These are phyloP conservation scores for Fusarium bactridioides DNA, from an alignment of 2,329 filamentous ascomycete genomes.

Conservation along the genomic window DNA sequence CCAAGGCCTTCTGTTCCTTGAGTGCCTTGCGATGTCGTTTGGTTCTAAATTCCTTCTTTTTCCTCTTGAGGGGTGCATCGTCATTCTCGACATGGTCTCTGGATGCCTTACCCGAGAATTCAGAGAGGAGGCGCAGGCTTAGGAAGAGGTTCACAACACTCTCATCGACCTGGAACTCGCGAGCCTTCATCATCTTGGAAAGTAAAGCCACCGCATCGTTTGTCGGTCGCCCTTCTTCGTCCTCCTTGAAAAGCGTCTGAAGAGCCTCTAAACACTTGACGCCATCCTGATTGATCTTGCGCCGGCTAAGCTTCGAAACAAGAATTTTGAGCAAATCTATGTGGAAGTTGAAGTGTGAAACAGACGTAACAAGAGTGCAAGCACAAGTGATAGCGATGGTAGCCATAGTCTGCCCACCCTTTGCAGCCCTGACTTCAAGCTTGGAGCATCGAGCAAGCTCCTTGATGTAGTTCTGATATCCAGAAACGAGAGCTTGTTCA, in stretches of 20 bases:
- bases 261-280: conserved; percentile 79
- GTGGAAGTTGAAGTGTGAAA: conserved; percentile 98
- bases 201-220: conserved; percentile 86
- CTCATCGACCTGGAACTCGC: conserved; percentile 84
- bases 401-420: conserved; percentile 62
- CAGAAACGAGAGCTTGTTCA: conserved; percentile 85
- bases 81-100: conserved; percentile 73
- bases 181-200: conserved; percentile 93
- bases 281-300: conserved; percentile 77
- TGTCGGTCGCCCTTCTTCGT: conserved; percentile 89
- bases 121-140: conserved; percentile 84
- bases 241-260: conserved; percentile 82
- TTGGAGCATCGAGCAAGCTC: conserved; percentile 75
- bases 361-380: conserved; percentile 79
- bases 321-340: conserved; percentile 87
- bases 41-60: conserved; percentile 83
- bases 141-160: conserved; percentile 90
- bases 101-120: conserved; percentile 86
- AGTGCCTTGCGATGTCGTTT: conserved; percentile 85
- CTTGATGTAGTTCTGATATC: conserved; percentile 86
- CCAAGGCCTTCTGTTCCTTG: conserved; percentile 85
- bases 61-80: conserved; percentile 66
- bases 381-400: conserved; percentile 85
- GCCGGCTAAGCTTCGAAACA: conserved; percentile 80
- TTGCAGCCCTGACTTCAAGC: conserved; percentile 52